A percentile compares a stretch with the other conserved stretches of the same genome.
Conservation (phyloP, 23 red algal genomes). For the Cyanidiococcus yangmingshanensis region DNA sequence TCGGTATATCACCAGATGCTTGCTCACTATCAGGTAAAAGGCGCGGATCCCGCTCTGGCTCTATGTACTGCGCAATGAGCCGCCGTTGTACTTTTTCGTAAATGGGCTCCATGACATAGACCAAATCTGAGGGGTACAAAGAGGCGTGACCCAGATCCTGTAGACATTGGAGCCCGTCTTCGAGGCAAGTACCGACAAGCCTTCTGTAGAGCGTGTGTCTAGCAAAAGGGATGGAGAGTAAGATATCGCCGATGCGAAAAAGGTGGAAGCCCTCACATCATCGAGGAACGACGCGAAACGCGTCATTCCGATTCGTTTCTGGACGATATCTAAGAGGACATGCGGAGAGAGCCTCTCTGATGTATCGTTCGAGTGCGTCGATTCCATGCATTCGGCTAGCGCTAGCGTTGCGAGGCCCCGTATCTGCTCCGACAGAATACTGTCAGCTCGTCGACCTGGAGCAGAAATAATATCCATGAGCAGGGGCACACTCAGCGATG, state of each 20-base stretch:
- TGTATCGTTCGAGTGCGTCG: slow-evolving; percentile 22
- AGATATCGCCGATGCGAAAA: slow-evolving; percentile 31
- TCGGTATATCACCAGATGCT: neutral
- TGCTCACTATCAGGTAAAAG: neutral
- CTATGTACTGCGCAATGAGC: neutral
- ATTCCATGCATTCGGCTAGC: slow-evolving; percentile 54
- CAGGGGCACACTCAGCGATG: slow-evolving; percentile 77
- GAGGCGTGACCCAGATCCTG: slow-evolving; percentile 43
- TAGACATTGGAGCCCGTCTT: neutral
- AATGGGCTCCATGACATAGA: slow-evolving; percentile 34
- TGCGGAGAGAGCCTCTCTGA: slow-evolving; percentile 20
- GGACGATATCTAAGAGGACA: slow-evolving; percentile 52
- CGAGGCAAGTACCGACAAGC: neutral
- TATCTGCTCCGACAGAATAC: slow-evolving; percentile 35
- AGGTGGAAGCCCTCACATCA: slow-evolving; percentile 56
- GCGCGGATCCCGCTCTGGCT: neutral
- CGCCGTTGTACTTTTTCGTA: slow-evolving; percentile 26
- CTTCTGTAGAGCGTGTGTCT: slow-evolving; percentile 5
- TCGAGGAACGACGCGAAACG: slow-evolving; percentile 63
- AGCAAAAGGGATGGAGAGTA: slow-evolving; percentile 10
- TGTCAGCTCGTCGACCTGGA: slow-evolving; percentile 19
- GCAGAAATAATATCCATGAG: slow-evolving; percentile 54
- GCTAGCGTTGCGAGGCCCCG: slow-evolving; percentile 73
- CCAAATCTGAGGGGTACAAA: slow-evolving; percentile 34
- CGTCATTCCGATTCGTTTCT: slow-evolving; percentile 63